Base-by-base conservation (phyloP, 441 rosid genomes). In the Aleurites moluccanus region DNA sequence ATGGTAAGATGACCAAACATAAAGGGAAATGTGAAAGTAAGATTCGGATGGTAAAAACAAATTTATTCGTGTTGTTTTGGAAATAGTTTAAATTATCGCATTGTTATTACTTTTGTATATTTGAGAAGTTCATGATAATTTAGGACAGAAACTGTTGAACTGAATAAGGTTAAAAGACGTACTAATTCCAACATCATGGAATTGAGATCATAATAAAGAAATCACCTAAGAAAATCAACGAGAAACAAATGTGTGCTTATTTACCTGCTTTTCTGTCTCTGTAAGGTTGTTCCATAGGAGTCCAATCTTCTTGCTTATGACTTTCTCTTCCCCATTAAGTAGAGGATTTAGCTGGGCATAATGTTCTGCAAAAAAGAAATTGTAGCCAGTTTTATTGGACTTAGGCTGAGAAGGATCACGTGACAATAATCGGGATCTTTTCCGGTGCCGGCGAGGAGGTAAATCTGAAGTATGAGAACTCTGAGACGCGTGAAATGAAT, bases 221-320 rank as follows among this genome's bases (percentile, higher is more conserved):
- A 62, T 38, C 11, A 18, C 13, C 11, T 15, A 27, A 30, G 60
- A 30, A 53, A 57, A 64, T 25, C 10, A 13, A 56, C 45, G 63
- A 62, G 64, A 64, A 25, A 45, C 10, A n/a, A 13, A 2, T 42
- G 18, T 55, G 21, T 13, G 3, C 52, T 20, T 53, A 15, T 6
- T 0, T 60, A 86, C 98, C 90, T 90, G 91, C 78, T 89, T 94
- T 85, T 91, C 98, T 64, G 91, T 84, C 68, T 90, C 97, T 4
- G 87, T 75, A 67, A 91, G 95, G 80, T 82, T 88, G 78, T 87
- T 87, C 98, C 95, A 91, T 60, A 85, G 77, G 73, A 80, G 75
- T 57, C 93, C 93, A 60, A 94, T 89, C 81, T 84, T 88, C 90
- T 86, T 89, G 80, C 87, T 80, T 73, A 90, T 89, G 80, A 74